Evolutionary conservation across 257 asterid genomes (phyloP), one percentile per base, ranked within the genome.

Genomic region (Nicotiana otophora): DNA sequence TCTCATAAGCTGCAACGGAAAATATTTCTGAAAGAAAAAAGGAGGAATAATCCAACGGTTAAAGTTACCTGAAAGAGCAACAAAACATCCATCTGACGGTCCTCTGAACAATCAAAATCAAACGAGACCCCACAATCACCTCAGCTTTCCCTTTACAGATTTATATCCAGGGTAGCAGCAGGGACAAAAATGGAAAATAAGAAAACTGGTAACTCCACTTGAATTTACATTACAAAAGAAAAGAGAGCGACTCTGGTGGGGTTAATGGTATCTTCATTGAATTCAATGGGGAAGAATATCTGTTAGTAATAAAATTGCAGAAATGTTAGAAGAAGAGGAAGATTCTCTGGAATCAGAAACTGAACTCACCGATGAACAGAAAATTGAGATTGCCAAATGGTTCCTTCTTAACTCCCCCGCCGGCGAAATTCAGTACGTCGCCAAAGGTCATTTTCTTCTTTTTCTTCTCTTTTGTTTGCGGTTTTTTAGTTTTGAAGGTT

Each of bases 401-500:
- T 96, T 96, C 86, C 97, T 96, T 80, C 96, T 96, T 85, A 96
- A 96, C 80, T 90, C 98, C 72, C 99, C 99, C 67, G 89, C 97
- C 84, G 99, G 98, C 62, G 99, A 96, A 91, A 91, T 92, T 87
- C 96, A 94, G 83, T 96, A 92, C 89, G 92, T 96, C 42, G 96
- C 98, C 85, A 94, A 92, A 92, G 99, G 99, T 94, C 55, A 23
- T 67, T 31, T 51, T 30, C 4, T 39, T 26, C 68, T 61, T 34
- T n/a, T 77, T 10, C 65, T 67, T 7, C 4, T 70, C n/a, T 54
- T 3, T 81, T 7, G 28, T 36, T n/a, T n/a, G 58, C 16, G 15
- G 4, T 16, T 46, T 33, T 28, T 17, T 15, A 30, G 26, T 15
- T 58, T 34, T 69, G 16, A 31, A 23, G 10, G 16, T 11, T 67